These are phyloP conservation scores for Aspergillus incahuasiensis DNA, from an alignment of 495 filamentous ascomycete genomes.

Conservation along the genomic window DNA sequence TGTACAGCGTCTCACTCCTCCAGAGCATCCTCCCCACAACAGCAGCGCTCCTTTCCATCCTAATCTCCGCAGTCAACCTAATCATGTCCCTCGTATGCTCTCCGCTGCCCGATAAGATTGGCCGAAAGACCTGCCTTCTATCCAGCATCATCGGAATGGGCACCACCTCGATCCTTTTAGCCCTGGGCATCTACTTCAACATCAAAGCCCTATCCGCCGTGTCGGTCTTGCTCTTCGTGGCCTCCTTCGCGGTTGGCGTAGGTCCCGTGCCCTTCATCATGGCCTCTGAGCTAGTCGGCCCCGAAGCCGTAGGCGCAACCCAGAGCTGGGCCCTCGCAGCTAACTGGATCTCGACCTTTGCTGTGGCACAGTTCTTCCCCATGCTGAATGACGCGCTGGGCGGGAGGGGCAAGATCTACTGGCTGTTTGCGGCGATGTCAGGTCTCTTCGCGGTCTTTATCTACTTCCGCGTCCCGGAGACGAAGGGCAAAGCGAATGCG, in stretches of 20 bases:
- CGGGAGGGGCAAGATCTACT: conserved; percentile 78
- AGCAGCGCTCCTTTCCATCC: conserved; percentile 74
- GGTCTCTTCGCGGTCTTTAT: conserved; percentile 62
- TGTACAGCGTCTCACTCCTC: conserved; percentile 93
- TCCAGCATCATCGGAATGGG: conserved; percentile 81
- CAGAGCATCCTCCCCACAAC: conserved; percentile 68
- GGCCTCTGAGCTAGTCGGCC: conserved; percentile 79
- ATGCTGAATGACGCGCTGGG: conserved; percentile 70
- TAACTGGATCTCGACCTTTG: conserved; percentile 87
- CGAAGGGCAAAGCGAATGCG: conserved; percentile 68
- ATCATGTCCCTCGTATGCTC: conserved; percentile 74
- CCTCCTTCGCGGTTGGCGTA: conserved; percentile 83
- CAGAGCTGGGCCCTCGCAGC: conserved; percentile 80
- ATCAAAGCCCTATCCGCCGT: conserved; percentile 71
- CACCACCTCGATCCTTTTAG: conserved; percentile 64
- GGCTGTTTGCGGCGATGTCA: conserved; percentile 75
- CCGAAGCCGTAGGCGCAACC: conserved; percentile 82
- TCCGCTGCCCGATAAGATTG: conserved; percentile 78
- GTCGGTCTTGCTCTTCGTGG: conserved; percentile 78
- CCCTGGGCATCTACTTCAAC: conserved; percentile 64
- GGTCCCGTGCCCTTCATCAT: conserved; percentile 95
- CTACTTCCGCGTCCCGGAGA: conserved; percentile 70
- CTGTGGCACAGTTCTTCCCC: conserved; percentile 91
- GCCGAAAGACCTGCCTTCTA: conserved; percentile 78
- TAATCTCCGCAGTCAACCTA: conserved; percentile 82